Base-by-base conservation (phyloP, 2,329 filamentous ascomycete genomes). In the Seiridium unicorne region DNA sequence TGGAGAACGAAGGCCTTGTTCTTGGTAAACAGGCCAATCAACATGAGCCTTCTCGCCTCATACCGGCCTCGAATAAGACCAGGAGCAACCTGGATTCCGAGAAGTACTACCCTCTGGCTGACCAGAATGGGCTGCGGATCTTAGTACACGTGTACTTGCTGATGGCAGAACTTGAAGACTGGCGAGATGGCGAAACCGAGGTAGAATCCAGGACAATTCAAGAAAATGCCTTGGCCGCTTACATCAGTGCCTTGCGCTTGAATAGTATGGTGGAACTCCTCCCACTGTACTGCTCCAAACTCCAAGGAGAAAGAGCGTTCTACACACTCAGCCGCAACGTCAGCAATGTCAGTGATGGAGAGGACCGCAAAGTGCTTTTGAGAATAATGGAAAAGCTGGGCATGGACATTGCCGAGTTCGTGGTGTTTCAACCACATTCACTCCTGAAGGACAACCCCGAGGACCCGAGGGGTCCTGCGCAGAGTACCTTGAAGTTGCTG, bases 271-370 rank as follows among this genome's bases (percentile, higher is more conserved):
- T 90, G 61, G 89, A 94, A 63, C 77, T 95, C 47, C 90, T 97
- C 59, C 93, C 95, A 0, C 79, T 96, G 1, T 99, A 99, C 73
- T 93, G 91, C 63, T 92, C 92, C 7, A 89, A 92, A 67, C 80
- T 99, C 10, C 81, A 85, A 8, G 77, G 81, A 5, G 79, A 85
- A 10, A 83, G 89, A 63, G 83, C 84, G 62, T 88, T 92, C 66
- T 84, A 87, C 58, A 88, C 89, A 13, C 81, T 99, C 54, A 91
- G 89, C 60, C 84, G 86, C 57, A 90, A 96, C 59, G 78, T 97
- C 59, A 89, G 93, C 55, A 85, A 91, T 51, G 83, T 97, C 58
- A 82, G 84, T 35, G 85, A 90, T 48, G 75, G 80, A 6, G 79
- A 85, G 6, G 86, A 90, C 62, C 88, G 93, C 66, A 74, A 86